A percentile compares a stretch with the other conserved stretches of the same genome.
Evolutionary conservation across 2,329 filamentous ascomycete genomes (phyloP).

Genomic region (Colletotrichum tofieldiae): DNA sequence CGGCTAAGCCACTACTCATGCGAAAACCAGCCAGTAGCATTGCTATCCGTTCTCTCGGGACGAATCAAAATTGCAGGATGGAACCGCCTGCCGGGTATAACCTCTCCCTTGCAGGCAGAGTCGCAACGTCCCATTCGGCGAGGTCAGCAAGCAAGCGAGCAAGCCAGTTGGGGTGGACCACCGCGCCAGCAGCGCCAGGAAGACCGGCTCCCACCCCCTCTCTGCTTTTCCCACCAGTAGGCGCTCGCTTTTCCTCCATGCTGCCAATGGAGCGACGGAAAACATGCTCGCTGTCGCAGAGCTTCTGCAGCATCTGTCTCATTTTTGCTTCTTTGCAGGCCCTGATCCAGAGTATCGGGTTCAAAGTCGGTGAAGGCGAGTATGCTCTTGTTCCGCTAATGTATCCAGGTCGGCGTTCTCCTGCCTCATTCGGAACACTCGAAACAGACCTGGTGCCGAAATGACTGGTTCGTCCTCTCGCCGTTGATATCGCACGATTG

Average conservation of each 20-base stretch:
- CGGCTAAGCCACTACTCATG: slow-evolving; percentile 43
- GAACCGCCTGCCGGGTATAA: slow-evolving; percentile 39
- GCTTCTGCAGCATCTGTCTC: slow-evolving; percentile 24
- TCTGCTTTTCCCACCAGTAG: slow-evolving; percentile 38
- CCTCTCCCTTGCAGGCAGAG: slow-evolving; percentile 33
- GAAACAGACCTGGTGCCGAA: slow-evolving; percentile 10
- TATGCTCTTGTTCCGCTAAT: slow-evolving; percentile 20
- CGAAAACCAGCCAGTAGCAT: slow-evolving; percentile 33
- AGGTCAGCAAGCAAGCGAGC: slow-evolving; percentile 8
- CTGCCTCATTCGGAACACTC: slow-evolving; percentile 34
- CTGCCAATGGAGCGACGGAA: slow-evolving; percentile 11
- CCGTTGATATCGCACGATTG: slow-evolving; percentile 8
- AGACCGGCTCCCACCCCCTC: slow-evolving; percentile 1
- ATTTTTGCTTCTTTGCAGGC: slow-evolving; percentile 29
- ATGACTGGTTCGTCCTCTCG: slow-evolving; percentile 15
- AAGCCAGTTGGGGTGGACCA: slow-evolving; percentile 15
- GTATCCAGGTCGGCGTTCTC: slow-evolving; percentile 30
- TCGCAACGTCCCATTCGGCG: slow-evolving; percentile 24
- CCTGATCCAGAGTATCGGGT: slow-evolving; percentile 36
- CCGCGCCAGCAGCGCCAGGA: slow-evolving; percentile 13
- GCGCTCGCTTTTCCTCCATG: background rate
- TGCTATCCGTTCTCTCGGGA: slow-evolving; percentile 32
- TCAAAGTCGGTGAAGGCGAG: slow-evolving; percentile 40
- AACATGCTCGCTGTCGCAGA: slow-evolving; percentile 14
- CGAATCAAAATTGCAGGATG: slow-evolving; percentile 38